These are phyloP conservation scores for Fonsecaea monophora DNA, from an alignment of 2,329 filamentous ascomycete species.

Conservation along the genomic window DNA sequence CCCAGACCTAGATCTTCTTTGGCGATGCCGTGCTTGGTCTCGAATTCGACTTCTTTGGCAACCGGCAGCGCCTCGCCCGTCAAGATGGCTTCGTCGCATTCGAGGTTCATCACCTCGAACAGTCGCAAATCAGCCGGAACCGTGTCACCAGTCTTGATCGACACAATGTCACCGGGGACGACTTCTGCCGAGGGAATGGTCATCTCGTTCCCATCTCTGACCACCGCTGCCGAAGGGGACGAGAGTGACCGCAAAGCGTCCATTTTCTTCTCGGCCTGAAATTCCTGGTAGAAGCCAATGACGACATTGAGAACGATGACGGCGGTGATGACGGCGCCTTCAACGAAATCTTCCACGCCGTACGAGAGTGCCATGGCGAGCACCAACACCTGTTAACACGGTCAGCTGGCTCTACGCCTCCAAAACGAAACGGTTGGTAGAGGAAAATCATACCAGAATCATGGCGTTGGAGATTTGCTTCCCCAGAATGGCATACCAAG, in stretches of 20 bases:
- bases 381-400: constrained; percentile 56
- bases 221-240: constrained; percentile 62
- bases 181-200: constrained; percentile 63
- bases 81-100: constrained; percentile 71
- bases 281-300: constrained; percentile 67
- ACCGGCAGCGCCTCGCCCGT: constrained; percentile 69
- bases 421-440: too few relatives aligned
- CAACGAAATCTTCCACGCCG: constrained; percentile 63
- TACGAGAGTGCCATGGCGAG: constrained; percentile 72
- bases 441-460: constrained; percentile 52
- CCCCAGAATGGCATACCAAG: constrained; percentile 57
- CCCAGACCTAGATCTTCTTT: constrained; percentile 56
- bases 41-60: constrained; percentile 55
- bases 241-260: constrained; percentile 62
- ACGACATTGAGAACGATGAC: constrained; percentile 65
- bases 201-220: constrained; percentile 62
- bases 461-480: constrained; percentile 63
- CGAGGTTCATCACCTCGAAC: constrained; percentile 70
- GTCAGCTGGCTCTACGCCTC: constrained; percentile 12
- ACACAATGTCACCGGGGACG: constrained; percentile 65
- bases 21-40: constrained; percentile 42
- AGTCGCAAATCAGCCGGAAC: constrained; percentile 64
- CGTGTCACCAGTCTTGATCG: constrained; percentile 62
- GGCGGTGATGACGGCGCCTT: constrained; percentile 65
- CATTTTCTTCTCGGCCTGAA: constrained; percentile 66